Evolutionary conservation across 768 basidiomycete genomes (phyloP).

Genomic region (Xerocomellus amylosporus): DNA sequence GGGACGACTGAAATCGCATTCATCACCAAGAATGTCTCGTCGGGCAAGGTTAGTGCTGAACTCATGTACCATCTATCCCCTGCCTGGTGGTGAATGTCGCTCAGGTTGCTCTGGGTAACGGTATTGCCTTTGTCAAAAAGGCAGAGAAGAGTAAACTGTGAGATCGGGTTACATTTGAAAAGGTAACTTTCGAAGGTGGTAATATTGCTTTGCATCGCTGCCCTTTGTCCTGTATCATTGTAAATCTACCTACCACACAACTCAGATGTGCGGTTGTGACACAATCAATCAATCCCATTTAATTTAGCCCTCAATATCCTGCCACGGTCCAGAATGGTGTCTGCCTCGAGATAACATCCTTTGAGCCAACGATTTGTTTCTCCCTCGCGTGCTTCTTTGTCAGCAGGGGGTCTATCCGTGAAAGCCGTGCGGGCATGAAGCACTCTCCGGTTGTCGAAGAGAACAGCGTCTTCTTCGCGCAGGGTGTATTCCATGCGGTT

Average conservation of each 20-base stretch:
- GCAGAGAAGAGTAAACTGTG: constrained; percentile 44
- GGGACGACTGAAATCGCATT: constrained; percentile 61
- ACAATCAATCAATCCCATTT: neutral
- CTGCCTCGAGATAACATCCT: constrained; percentile 77
- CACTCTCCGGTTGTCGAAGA: constrained; percentile 91
- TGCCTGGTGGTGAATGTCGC: neutral
- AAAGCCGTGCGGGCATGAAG: constrained; percentile 88
- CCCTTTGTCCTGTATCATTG: neutral
- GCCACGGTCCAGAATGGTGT: constrained; percentile 57
- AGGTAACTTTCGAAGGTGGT: neutral
- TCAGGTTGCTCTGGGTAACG: constrained; percentile 55
- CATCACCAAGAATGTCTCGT: constrained; percentile 55
- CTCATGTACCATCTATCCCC: neutral
- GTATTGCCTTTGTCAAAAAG: constrained; percentile 63
- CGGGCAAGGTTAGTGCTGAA: constrained; percentile 49
- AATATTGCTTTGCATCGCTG: neutral
- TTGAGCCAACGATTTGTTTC: constrained; percentile 82
- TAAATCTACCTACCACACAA: neutral
- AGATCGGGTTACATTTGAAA: neutral
- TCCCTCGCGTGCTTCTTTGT: constrained; percentile 37
- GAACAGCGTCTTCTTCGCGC: constrained; percentile 76
- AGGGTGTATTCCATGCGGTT: constrained; percentile 64
- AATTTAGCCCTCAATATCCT: constrained; percentile 45
- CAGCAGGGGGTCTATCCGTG: constrained; percentile 32
- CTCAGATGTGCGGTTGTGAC: neutral